These are phyloP conservation scores for Balamuthia mandrillaris DNA, from an alignment of 208 protist genomes.

Conservation along the genomic window DNA sequence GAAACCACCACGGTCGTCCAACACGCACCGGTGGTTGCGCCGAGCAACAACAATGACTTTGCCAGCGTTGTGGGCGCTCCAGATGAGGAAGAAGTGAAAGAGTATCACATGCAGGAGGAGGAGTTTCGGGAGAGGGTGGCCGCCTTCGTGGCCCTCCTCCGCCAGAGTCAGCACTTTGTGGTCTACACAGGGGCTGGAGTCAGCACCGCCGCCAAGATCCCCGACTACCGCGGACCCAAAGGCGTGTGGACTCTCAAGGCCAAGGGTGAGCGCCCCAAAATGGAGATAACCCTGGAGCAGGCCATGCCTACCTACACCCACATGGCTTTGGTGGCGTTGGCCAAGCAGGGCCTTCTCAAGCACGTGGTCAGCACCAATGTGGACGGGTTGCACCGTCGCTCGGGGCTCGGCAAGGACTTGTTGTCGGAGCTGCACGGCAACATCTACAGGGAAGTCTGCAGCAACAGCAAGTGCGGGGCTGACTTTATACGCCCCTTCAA, in stretches of 20 bases:
- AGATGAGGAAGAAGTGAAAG: too few relatives aligned
- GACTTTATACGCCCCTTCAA: not conserved
- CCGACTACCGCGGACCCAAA: slow-evolving; percentile 47
- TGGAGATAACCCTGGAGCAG: not conserved
- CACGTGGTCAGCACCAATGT: slow-evolving; percentile 43
- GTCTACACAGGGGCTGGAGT: slow-evolving; percentile 50
- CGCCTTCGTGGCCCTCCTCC: too few relatives aligned
- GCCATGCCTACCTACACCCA: slow-evolving; percentile 52
- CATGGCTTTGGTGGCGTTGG: slow-evolving; percentile 47
- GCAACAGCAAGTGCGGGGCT: not conserved
- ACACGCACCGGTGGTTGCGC: too few relatives aligned
- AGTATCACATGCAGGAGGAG: too few relatives aligned
- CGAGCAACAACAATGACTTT: too few relatives aligned
- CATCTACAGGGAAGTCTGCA: slow-evolving; percentile 34
- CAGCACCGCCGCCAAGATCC: slow-evolving; percentile 33
- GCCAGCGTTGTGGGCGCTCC: too few relatives aligned
- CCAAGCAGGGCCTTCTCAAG: slow-evolving; percentile 7
- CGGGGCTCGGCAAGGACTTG: slow-evolving; percentile 2
- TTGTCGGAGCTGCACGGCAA: slow-evolving; percentile 47
- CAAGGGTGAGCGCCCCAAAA: not conserved
- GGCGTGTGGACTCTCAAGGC: slow-evolving; percentile 52
- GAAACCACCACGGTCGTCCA: too few relatives aligned
- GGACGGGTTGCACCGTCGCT: slow-evolving; percentile 44
- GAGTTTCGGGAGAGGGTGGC: too few relatives aligned
- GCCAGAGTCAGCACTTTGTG: slow-evolving; percentile 40